A percentile compares a stretch with the other conserved stretches of the same genome.
Evolutionary conservation across 768 basidiomycete species (phyloP).

Genomic region (Amanita brunnescens): DNA sequence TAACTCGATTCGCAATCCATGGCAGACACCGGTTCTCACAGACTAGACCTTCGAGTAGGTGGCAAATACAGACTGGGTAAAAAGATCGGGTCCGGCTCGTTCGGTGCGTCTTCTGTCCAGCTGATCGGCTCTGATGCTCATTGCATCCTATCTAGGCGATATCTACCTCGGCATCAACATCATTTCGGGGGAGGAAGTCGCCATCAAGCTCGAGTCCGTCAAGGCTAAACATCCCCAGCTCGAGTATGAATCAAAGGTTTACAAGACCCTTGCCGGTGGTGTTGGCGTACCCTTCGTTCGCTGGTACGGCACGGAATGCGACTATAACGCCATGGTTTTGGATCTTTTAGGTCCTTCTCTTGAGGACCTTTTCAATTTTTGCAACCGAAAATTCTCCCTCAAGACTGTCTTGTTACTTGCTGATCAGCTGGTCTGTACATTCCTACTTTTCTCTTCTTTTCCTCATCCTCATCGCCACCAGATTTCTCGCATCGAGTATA

Average conservation of each 20-base stretch:
- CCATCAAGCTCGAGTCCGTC: conserved; percentile 99
- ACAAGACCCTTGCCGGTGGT: conserved; percentile 97
- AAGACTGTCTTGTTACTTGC: conserved; percentile 96
- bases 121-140: conserved; percentile 2
- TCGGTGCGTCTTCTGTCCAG: conserved; percentile 51
- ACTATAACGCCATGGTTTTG: conserved; percentile 99
- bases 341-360: conserved; percentile 91
- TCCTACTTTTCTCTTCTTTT: conserved; percentile 10
- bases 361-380: conserved; percentile 90
- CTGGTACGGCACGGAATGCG: conserved; percentile 93
- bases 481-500: conserved; percentile 99
- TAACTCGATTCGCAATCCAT: conserved; percentile 30
- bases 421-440: conserved; percentile 76
- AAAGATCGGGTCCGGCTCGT: conserved; percentile 98
- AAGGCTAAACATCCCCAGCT: conserved; percentile 99
- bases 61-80: conserved; percentile 97
- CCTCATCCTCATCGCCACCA: conserved; percentile 27
- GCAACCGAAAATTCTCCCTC: conserved; percentile 94
- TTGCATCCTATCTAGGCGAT: conserved; percentile 53
- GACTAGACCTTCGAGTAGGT: conserved; percentile 82
- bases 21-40: conserved; percentile 64
- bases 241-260: conserved; percentile 93
- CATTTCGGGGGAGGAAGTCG: conserved; percentile 98
- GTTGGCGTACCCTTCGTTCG: conserved; percentile 98
- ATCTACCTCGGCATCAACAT: conserved; percentile 99